Evolutionary conservation across 108 stramenopile genomes (phyloP).

Genomic region (Cyclotella distinguenda): DNA sequence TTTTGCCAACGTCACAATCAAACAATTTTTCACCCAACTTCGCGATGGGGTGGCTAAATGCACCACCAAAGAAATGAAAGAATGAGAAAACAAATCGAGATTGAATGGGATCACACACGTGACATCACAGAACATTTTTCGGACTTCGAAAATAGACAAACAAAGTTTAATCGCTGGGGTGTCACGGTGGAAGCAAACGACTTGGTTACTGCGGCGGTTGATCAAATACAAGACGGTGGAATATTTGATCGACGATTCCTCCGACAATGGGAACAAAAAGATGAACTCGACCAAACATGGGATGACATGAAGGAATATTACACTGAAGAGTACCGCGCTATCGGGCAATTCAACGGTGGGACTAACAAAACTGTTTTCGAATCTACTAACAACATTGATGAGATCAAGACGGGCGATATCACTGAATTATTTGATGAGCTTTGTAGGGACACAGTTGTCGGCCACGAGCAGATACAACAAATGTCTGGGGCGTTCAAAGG

Average conservation of each 20-base stretch:
- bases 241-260: not conserved
- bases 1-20: not conserved
- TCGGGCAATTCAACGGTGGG: not conserved
- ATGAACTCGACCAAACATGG: not conserved
- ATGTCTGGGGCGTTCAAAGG: not conserved
- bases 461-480: not conserved
- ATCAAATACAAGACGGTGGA: slow-evolving; percentile 4
- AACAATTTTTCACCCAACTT: not conserved
- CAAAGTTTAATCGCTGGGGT: not conserved
- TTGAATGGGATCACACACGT: not conserved
- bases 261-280: not conserved
- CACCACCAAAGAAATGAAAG: not conserved
- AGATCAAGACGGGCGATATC: not conserved
- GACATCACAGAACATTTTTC: not conserved
- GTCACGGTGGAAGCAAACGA: not conserved
- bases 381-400: not conserved
- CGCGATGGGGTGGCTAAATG: not conserved
- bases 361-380: not conserved
- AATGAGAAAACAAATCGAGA: not conserved
- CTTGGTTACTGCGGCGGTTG: not conserved
- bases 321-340: not conserved
- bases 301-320: slow-evolving; percentile 1
- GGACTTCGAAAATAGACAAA: not conserved
- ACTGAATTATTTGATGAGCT: not conserved
- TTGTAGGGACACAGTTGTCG: not conserved